These are phyloP conservation scores for Backusella luteola DNA, from an alignment of 192 early-diverging fungal genomes.

Conservation along the genomic window DNA sequence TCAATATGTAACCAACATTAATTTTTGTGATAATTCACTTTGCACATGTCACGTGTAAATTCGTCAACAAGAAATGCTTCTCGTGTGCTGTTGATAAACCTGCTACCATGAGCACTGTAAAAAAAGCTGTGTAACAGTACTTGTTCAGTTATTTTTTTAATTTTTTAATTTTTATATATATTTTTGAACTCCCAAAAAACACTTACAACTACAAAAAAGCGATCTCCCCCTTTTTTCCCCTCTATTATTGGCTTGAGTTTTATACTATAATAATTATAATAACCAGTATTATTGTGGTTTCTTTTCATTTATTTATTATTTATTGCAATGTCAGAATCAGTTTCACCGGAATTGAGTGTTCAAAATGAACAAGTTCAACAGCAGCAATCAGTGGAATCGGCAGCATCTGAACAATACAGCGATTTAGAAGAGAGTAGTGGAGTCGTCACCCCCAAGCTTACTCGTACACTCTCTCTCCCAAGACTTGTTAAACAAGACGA, in stretches of 20 bases:
- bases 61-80: not conserved
- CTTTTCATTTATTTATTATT: not conserved
- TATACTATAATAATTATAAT: not conserved
- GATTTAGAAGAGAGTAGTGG: not conserved
- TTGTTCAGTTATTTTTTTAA: not conserved
- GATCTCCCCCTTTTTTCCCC: not conserved
- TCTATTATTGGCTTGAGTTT: not conserved
- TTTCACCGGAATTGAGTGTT: not conserved
- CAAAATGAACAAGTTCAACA: not conserved
- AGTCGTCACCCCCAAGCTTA: not conserved
- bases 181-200: not conserved
- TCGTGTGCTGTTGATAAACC: not conserved
- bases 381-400: not conserved
- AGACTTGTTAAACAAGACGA: slow-evolving; percentile 15
- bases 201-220: not conserved
- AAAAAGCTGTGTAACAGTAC: not conserved
- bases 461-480: slow-evolving; percentile 7
- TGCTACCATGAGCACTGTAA: not conserved
- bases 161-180: not conserved
- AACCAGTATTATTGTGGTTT: not conserved
- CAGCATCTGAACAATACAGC: not conserved
- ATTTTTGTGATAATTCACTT: not conserved
- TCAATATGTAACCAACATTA: no score
- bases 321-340: slow-evolving; percentile 5
- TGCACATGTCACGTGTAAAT: not conserved